A percentile compares a stretch with the other conserved stretches of the same genome.
Conservation (phyloP, 257 asterid genomes). For the Penstemon eatonii region DNA sequence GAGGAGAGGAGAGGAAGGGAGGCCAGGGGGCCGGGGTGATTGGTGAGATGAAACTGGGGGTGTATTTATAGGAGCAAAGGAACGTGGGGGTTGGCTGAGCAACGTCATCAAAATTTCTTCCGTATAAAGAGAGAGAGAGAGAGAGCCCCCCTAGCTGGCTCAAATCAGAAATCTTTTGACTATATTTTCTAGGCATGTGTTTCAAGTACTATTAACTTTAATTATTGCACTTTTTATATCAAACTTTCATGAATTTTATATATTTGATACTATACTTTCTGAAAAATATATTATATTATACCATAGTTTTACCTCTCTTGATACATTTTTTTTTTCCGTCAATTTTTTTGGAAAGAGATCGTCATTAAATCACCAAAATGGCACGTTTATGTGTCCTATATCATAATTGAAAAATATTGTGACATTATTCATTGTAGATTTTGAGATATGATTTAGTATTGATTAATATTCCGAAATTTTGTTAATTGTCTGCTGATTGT, state of each 20-base stretch:
- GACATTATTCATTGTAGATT: no score
- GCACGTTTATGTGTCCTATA: no score
- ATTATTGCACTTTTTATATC: neutral
- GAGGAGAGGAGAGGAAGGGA: conserved; percentile 14
- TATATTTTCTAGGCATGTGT: conserved; percentile 17
- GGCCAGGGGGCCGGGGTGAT: neutral
- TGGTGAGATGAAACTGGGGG: conserved; percentile 21
- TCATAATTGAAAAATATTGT: no score
- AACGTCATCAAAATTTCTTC: conserved; percentile 30
- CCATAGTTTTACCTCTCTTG: conserved; percentile 20
- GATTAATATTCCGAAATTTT: no score
- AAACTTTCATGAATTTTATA: neutral
- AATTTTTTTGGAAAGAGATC: no score
- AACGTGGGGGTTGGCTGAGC: conserved; percentile 43
- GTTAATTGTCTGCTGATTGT: no score
- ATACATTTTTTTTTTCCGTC: neutral
- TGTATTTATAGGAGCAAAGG: conserved; percentile 48
- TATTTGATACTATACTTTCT: neutral
- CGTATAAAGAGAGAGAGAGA: conserved; percentile 21
- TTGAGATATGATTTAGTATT: no score
- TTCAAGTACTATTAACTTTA: conserved; percentile 5
- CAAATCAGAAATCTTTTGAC: conserved; percentile 17
- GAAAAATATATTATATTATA: conserved; percentile 17
- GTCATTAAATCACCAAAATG: no score
- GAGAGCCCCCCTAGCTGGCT: conserved; percentile 9